Conservation (phyloP, 345 rosid genomes). For the Gossypium longicalyx region DNA sequence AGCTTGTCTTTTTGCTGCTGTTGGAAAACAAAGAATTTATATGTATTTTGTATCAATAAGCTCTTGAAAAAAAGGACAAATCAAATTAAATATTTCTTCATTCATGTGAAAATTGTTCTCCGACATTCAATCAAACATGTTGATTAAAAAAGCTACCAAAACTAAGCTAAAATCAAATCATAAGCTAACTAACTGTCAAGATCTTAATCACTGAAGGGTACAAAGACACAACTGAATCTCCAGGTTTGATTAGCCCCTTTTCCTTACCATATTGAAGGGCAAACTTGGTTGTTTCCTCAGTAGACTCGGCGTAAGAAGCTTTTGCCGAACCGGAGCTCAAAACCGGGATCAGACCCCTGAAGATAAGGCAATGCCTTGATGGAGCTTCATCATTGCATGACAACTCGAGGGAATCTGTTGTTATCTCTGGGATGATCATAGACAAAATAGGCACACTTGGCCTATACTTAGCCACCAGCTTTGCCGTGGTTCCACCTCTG, state of each 20-base stretch:
- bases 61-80: background rate
- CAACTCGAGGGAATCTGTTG: conserved; percentile 48
- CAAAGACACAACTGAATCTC: conserved; percentile 51
- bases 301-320: conserved; percentile 40
- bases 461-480: conserved; percentile 55
- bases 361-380: conserved; percentile 56
- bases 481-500: conserved; percentile 53
- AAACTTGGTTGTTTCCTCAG: conserved; percentile 50
- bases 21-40: background rate
- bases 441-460: conserved; percentile 58
- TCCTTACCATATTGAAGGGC: conserved; percentile 41
- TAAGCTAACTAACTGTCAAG: conserved; percentile 27
- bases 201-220: conserved; percentile 57
- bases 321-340: conserved; percentile 43
- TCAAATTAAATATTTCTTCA: background rate
- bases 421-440: conserved; percentile 43
- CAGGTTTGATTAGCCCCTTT: conserved; percentile 42
- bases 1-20: too few species aligned
- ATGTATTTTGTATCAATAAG: background rate
- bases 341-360: conserved; percentile 51
- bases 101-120: background rate
- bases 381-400: conserved; percentile 45
- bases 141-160: background rate
- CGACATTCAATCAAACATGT: background rate
- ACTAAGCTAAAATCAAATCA: background rate